Base-by-base conservation (phyloP, 495 filamentous ascomycete genomes). In the Aspergillus bridgeri region DNA sequence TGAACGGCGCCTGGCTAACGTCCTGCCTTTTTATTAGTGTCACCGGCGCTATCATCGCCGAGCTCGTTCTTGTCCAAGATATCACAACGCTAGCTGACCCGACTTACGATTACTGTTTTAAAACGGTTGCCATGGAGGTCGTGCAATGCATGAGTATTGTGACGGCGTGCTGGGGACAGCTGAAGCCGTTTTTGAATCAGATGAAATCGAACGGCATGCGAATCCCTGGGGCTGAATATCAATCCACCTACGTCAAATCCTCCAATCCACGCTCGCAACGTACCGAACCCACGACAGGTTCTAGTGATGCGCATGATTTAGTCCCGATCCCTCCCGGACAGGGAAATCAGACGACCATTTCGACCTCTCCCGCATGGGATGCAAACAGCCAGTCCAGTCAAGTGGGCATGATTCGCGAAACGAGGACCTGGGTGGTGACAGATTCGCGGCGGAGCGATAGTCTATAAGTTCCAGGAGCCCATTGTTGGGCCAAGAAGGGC, bases 101-200 rank as follows among this genome's bases (percentile, higher is more conserved):
- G 15, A 65, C 62, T 13, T 69, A 42, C 29, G 48, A 54, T 17
- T 57, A 65, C 25, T 67, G 53, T 25, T 49, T 57, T 1, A 24
- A 65, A 9, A 64, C 64, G 15, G 60, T 71, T 18, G 45, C 64
- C 4, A 44, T 62, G 15, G 54, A 59, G 24, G 48, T 58, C 7
- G 53, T 65, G n/a, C 65, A 71, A 56, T 66, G 58, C 46, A 45
- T 64, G 2, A 65, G 60, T 51, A 64, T 67, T 24, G 57, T 65
- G 4, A 68, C 59, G 19, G 59, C 65, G 20, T 69, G 63, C 58
- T 70, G 68, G 68, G 65, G 60, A 7, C 68, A 70, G 48, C 53
- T 70, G 42, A 66, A 64, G 33, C 68, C 68, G 2, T 70, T 70
- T 44, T 55, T 70, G 9, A 62, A 64, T 7, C 65, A 62, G 65